Evolutionary conservation across 2,329 filamentous ascomycete genomes (phyloP).

Genomic region (Neocucurbitaria cava): DNA sequence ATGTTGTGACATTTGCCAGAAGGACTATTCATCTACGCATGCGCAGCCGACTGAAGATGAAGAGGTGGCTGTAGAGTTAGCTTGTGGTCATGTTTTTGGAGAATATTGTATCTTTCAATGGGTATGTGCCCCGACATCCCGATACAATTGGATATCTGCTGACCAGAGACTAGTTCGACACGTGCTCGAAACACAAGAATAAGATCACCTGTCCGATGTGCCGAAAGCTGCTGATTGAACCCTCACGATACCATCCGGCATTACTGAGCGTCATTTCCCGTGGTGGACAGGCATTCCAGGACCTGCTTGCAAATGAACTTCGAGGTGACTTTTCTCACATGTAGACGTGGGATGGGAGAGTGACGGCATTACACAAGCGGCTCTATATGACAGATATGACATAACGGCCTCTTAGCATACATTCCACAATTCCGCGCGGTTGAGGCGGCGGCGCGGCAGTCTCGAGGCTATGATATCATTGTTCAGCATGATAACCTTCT

Average conservation of each 20-base stretch:
- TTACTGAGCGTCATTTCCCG: slow-evolving; percentile 16
- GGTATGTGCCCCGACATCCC: slow-evolving; percentile 18
- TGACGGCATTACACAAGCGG: background rate
- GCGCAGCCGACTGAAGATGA: slow-evolving; percentile 39
- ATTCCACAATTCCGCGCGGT: background rate
- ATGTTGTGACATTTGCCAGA: slow-evolving; percentile 46
- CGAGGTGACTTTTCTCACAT: slow-evolving; percentile 24
- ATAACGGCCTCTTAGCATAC: background rate
- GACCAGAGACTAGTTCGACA: slow-evolving; percentile 32
- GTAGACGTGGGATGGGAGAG: background rate
- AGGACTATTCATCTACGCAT: slow-evolving; percentile 39
- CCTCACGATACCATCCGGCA: slow-evolving; percentile 15
- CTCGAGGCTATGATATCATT: slow-evolving; percentile 23
- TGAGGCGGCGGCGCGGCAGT: background rate
- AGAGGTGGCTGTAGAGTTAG: slow-evolving; percentile 43
- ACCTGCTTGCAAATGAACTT: slow-evolving; percentile 25
- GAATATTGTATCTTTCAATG: slow-evolving; percentile 46
- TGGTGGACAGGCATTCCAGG: slow-evolving; percentile 20
- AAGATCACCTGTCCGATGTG: slow-evolving; percentile 50
- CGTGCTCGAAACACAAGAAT: slow-evolving; percentile 45
- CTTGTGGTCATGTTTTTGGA: slow-evolving; percentile 46
- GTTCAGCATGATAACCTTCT: slow-evolving; percentile 13
- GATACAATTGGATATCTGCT: slow-evolving; percentile 2
- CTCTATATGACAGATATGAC: background rate
- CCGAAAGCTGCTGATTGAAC: slow-evolving; percentile 40